A percentile compares a stretch with the other conserved stretches of the same genome.
Conservation (phyloP, 2,329 filamentous ascomycete species). For the Penicillium paneum region DNA sequence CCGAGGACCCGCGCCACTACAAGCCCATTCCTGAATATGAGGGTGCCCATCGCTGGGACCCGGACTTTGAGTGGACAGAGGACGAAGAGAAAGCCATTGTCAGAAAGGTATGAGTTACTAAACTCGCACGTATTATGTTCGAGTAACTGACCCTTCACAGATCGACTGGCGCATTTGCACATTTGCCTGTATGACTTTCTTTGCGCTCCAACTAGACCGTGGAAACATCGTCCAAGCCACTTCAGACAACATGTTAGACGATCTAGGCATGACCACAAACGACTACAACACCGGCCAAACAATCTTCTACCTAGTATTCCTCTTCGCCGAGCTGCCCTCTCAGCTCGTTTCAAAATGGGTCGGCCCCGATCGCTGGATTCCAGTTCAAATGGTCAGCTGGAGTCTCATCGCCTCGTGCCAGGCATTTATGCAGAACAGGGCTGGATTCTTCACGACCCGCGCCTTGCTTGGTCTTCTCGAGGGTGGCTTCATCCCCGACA, state of each 20-base stretch:
- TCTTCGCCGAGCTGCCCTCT: slow-evolving; percentile 57
- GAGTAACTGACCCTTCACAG: slow-evolving; percentile 17
- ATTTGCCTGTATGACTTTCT: slow-evolving; percentile 58
- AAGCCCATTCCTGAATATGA: slow-evolving; percentile 46
- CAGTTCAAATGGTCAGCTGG: slow-evolving; percentile 57
- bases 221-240: slow-evolving; percentile 61
- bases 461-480: slow-evolving; percentile 51
- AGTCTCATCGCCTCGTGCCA: slow-evolving; percentile 53
- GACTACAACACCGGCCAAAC: slow-evolving; percentile 46
- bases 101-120: slow-evolving; percentile 30
- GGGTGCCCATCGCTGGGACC: slow-evolving; percentile 50
- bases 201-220: slow-evolving; percentile 61
- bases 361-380: slow-evolving; percentile 60
- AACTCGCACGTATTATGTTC: not conserved
- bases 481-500: slow-evolving; percentile 52
- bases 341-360: slow-evolving; percentile 59
- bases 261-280: slow-evolving; percentile 49
- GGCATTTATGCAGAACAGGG: slow-evolving; percentile 49
- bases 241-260: slow-evolving; percentile 58
- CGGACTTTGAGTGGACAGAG: slow-evolving; percentile 45
- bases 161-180: slow-evolving; percentile 44
- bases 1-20: slow-evolving; percentile 36
- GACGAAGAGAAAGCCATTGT: slow-evolving; percentile 44
- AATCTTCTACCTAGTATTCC: slow-evolving; percentile 37
- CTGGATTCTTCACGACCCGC: slow-evolving; percentile 43